These are phyloP conservation scores for Acacia crassicarpa DNA, from an alignment of 306 rosid genomes.

Conservation along the genomic window DNA sequence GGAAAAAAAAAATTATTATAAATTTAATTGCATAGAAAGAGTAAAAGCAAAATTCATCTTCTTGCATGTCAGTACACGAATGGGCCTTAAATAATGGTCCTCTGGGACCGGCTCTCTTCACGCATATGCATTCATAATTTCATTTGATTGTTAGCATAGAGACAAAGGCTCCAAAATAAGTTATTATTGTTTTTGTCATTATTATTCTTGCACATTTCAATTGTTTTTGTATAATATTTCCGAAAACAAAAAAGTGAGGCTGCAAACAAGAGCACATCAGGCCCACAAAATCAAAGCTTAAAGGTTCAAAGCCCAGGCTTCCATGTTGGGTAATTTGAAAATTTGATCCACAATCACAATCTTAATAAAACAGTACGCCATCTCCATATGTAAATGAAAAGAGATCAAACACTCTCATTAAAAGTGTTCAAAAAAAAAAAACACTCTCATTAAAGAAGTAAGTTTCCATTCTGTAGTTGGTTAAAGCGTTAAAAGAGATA, in stretches of 20 bases:
- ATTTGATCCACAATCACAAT: neutral
- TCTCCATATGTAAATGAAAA: neutral
- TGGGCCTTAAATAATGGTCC: neutral
- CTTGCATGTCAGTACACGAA: constrained; percentile 19
- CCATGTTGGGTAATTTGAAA: neutral
- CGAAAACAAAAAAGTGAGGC: neutral
- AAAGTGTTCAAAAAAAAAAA: too few species aligned
- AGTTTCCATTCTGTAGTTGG: too few species aligned
- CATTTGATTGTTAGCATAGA: neutral
- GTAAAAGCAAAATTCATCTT: neutral
- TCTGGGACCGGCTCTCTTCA: neutral
- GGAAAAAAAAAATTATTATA: neutral
- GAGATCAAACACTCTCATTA: too few species aligned
- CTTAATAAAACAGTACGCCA: neutral
- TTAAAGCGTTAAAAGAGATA: too few species aligned
- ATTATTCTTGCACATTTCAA: too few species aligned
- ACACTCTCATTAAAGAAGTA: too few species aligned
- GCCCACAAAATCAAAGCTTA: neutral
- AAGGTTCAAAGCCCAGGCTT: neutral
- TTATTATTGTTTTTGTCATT: too few species aligned
- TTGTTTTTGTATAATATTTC: neutral
- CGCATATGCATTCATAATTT: neutral
- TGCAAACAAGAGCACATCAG: neutral
- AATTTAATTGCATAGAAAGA: neutral
- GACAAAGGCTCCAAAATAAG: neutral